A percentile compares a stretch with the other conserved stretches of the same genome.
Conservation (phyloP, 2,329 filamentous ascomycete species). For the Xylaria sp. region DNA sequence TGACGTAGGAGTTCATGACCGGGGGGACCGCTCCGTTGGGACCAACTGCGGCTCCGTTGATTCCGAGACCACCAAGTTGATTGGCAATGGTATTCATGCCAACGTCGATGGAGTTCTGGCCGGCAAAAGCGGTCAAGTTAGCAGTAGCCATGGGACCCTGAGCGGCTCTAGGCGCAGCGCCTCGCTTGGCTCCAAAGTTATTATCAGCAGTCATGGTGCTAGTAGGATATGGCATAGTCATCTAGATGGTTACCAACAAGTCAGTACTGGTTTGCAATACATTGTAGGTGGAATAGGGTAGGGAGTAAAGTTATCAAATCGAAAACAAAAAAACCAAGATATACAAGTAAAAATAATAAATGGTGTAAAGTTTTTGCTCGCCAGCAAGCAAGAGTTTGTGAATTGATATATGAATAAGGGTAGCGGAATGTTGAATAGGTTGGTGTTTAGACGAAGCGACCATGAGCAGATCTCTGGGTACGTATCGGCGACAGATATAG, state of each 20-base stretch:
- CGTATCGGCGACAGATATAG: neutral
- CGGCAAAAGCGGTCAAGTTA: constrained; percentile 38
- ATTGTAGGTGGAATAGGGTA: neutral
- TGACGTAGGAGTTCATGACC: constrained; percentile 48
- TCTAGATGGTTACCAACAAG: constrained; percentile 20
- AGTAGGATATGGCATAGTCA: constrained; percentile 44
- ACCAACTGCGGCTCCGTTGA: constrained; percentile 47
- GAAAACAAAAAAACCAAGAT: neutral
- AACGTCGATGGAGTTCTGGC: constrained; percentile 40
- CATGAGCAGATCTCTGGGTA: neutral
- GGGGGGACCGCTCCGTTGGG: constrained; percentile 46
- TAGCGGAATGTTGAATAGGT: neutral
- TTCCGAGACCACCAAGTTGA: constrained; percentile 51
- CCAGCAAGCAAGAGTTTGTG: neutral
- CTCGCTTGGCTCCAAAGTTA: constrained; percentile 43
- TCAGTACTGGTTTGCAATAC: constrained; percentile 20
- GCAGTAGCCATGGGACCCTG: constrained; percentile 41
- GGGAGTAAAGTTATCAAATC: neutral
- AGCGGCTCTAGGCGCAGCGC: constrained; percentile 39
- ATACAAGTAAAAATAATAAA: neutral
- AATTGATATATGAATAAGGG: neutral
- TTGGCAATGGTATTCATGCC: constrained; percentile 47
- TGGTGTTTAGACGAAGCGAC: neutral
- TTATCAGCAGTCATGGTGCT: constrained; percentile 44
- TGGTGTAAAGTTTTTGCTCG: neutral